Base-by-base conservation (phyloP, 2,329 filamentous ascomycete species). In the Arthroderma uncinatum region DNA sequence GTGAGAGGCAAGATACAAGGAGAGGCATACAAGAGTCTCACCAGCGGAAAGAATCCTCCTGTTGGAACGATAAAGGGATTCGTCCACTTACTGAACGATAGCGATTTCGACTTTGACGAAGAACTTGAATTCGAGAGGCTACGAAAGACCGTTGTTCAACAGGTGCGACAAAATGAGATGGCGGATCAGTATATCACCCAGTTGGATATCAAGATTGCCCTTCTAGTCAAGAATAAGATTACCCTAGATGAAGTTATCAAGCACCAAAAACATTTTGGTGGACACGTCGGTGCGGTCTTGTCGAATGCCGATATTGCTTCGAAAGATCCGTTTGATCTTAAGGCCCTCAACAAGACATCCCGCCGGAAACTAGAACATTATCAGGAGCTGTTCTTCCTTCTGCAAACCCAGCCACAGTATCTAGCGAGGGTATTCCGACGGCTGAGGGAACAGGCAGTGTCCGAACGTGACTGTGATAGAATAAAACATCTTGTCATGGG, bases 191-290 rank as follows among this genome's bases (percentile, higher is more conserved):
- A 98, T 68, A 95, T 98, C 64, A 91, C 95, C 65, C 93, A 98
- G 69, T 81, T 98, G 36, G 94, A 98, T 68, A 95, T 98, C 78
- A 98, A 98, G 76, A 98, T 98, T 70, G 93, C 93, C 0, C 81
- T 98, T 2, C 79, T 98, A 16, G 93, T 98, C 66, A 97, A 97
- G 79, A 98, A 98, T 81, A 98, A 98, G 73, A 98, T 98, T 67
- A 97, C 93, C 0, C 79, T 98, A 2, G 93, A 98, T 67, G 94
- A 98, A 73, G 93, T 98, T 28, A 88, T 98, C 57, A 89, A 90
- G 65, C 93, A 97, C 68, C 93, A 98, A 68, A 92, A 87, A 75
- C 94, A 95, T 70, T 96, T 93, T 66, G 93, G 93, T 57, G 91
- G 92, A 1, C 87, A 93, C 66, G 85, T 91, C 21, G 86, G 90